Percentiles rank a stretch among this genome's conserved stretches.
Evolutionary conservation across 441 rosid genomes (phyloP).

Genomic region (Corymbia calophylla): DNA sequence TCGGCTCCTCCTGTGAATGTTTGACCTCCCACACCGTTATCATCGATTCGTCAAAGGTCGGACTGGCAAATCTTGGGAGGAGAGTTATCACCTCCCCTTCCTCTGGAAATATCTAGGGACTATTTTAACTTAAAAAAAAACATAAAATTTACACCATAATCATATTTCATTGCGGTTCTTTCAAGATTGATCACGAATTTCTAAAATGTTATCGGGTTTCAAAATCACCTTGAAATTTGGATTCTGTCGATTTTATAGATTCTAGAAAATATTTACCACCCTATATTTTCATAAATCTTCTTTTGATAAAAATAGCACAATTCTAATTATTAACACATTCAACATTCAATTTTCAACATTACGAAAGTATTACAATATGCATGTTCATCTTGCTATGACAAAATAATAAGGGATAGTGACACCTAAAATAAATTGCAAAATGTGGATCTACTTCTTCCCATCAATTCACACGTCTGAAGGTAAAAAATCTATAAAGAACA

Average conservation of each 20-base stretch:
- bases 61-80: background rate
- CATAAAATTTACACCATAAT: background rate
- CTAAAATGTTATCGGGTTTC: background rate
- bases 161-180: accelerated
- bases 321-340: background rate
- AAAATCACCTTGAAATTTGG: background rate
- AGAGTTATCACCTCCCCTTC: background rate
- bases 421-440: background rate
- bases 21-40: background rate
- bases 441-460: background rate
- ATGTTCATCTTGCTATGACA: background rate
- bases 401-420: background rate
- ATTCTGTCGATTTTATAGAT: background rate
- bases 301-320: background rate
- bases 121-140: too few relatives aligned
- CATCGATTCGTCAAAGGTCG: background rate
- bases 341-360: background rate
- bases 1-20: background rate
- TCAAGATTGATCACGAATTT: background rate
- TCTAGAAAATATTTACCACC: background rate
- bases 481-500: background rate
- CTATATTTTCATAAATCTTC: background rate
- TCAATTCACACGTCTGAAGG: background rate
- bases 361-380: background rate
- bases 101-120: too few relatives aligned